phyloP scores from a whole-genome alignment of 805 yeast genomes.

The Saitoella complicata region DNA sequence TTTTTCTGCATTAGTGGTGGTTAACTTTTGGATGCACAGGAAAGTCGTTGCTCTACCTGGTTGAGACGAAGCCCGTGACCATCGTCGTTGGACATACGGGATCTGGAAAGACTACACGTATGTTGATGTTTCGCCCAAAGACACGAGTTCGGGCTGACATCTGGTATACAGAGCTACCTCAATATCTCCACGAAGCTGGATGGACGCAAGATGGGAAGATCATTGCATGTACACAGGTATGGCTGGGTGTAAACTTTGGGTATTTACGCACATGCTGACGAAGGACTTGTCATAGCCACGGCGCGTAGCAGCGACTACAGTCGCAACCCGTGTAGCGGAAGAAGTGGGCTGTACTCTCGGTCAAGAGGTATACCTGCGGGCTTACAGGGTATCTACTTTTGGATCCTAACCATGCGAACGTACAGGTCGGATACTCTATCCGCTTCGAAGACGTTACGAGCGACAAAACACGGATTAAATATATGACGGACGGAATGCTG shows the following conservation, averaged over 20 bases:
- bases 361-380: slow-evolving; percentile 33
- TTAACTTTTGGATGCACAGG: too few relatives aligned
- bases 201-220: slow-evolving; percentile 15
- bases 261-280: too few relatives aligned
- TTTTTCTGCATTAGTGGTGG: too few relatives aligned
- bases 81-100: slow-evolving; percentile 14
- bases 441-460: slow-evolving; percentile 59
- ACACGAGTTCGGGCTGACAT: not conserved
- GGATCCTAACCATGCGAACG: too few relatives aligned
- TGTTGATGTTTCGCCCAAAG: not conserved
- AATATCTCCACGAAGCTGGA: slow-evolving; percentile 13
- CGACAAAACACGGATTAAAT: slow-evolving; percentile 44
- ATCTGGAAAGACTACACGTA: slow-evolving; percentile 16
- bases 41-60: slow-evolving; percentile 7
- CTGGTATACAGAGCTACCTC: slow-evolving; percentile 10
- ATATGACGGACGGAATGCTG: slow-evolving; percentile 73
- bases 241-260: not conserved
- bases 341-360: slow-evolving; percentile 54
- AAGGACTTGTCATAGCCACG: slow-evolving; percentile 11
- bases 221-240: slow-evolving; percentile 54
- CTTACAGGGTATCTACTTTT: not conserved
- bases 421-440: slow-evolving; percentile 50
- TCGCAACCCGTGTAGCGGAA: slow-evolving; percentile 56
- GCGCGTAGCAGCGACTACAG: slow-evolving; percentile 26
- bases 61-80: slow-evolving; percentile 10